Conservation (phyloP, 2,329 filamentous ascomycete genomes). For the Microdochium bolleyi region DNA sequence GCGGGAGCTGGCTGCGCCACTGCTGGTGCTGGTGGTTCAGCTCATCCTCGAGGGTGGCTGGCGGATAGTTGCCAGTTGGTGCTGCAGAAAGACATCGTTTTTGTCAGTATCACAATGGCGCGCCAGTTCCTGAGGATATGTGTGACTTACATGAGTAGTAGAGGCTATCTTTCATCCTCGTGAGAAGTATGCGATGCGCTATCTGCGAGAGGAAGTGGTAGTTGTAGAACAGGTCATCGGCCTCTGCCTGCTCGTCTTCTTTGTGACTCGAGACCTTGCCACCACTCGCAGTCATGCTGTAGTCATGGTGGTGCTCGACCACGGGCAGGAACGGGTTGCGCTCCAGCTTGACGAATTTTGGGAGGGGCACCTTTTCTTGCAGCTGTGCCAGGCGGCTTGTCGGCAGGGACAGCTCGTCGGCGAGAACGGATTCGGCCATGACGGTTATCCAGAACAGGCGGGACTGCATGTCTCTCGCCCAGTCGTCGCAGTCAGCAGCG, state of each 20-base stretch:
- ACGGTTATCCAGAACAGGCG: constrained; percentile 46
- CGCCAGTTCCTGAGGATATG: no score
- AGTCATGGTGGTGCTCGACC: constrained; percentile 12
- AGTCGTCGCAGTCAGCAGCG: constrained; percentile 35
- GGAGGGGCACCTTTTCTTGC: constrained; percentile 43
- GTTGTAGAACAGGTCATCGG: constrained; percentile 40
- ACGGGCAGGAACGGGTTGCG: constrained; percentile 3
- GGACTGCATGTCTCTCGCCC: constrained; percentile 48
- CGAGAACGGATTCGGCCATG: constrained; percentile 47
- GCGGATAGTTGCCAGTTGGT: constrained; percentile 28
- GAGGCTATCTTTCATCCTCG: constrained; percentile 38
- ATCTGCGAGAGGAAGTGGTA: constrained; percentile 50
- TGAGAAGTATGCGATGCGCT: constrained; percentile 46
- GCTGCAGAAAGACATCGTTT: constrained; percentile 9
- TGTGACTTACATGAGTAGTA: constrained; percentile 16
- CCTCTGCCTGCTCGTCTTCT: constrained; percentile 27
- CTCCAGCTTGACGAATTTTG: constrained; percentile 30
- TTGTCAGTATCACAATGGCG: constrained; percentile 1
- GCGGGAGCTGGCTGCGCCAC: constrained; percentile 42
- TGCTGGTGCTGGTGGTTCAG: constrained; percentile 46
- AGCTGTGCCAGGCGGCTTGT: constrained; percentile 39
- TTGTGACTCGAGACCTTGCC: constrained; percentile 15
- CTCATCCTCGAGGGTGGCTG: constrained; percentile 38
- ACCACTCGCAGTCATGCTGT: constrained; percentile 27
- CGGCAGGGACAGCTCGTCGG: constrained; percentile 44